phyloP scores from a whole-genome alignment of 2,329 filamentous ascomycete species.

The Ceratocystis destructans region DNA sequence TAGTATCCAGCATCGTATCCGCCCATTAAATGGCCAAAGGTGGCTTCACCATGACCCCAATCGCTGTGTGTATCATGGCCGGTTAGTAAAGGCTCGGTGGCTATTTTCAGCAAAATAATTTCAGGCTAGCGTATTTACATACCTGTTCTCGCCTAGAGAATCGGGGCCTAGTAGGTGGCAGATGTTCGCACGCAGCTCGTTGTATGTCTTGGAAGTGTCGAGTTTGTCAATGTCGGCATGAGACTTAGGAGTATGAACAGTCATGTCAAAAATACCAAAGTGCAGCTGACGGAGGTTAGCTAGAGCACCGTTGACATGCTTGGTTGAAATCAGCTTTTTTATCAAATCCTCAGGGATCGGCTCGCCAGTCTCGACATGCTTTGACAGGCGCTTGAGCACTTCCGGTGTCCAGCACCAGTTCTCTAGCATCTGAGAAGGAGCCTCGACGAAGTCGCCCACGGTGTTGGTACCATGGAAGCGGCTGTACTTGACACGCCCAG shows the following conservation, averaged over 20 bases:
- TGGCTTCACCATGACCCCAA: slow-evolving; percentile 68
- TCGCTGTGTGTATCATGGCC: slow-evolving; percentile 28
- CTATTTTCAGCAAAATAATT: background rate
- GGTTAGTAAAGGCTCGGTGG: background rate
- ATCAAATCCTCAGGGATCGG: slow-evolving; percentile 63
- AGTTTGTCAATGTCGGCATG: slow-evolving; percentile 55
- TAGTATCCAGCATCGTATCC: slow-evolving; percentile 82
- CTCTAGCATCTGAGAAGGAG: slow-evolving; percentile 59
- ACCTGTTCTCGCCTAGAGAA: slow-evolving; percentile 43
- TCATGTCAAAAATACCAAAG: slow-evolving; percentile 77
- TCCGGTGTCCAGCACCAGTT: slow-evolving; percentile 62
- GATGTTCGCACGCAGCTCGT: slow-evolving; percentile 57
- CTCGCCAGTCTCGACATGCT: slow-evolving; percentile 57
- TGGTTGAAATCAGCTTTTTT: slow-evolving; percentile 58
- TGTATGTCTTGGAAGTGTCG: slow-evolving; percentile 54
- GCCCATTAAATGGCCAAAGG: slow-evolving; percentile 69
- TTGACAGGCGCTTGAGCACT: slow-evolving; percentile 52
- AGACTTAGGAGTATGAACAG: slow-evolving; percentile 55
- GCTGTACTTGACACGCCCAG: slow-evolving; percentile 47
- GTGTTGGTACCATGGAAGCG: slow-evolving; percentile 56
- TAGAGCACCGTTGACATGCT: slow-evolving; percentile 67
- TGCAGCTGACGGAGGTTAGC: slow-evolving; percentile 68
- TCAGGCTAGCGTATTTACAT: slow-evolving; percentile 23
- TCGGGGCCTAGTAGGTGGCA: slow-evolving; percentile 62
- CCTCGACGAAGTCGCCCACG: slow-evolving; percentile 57